Evolutionary conservation across 352 stramenopile species (phyloP), one percentile per base, ranked within the genome.

Genomic region (Poterioochromonas sp.): DNA sequence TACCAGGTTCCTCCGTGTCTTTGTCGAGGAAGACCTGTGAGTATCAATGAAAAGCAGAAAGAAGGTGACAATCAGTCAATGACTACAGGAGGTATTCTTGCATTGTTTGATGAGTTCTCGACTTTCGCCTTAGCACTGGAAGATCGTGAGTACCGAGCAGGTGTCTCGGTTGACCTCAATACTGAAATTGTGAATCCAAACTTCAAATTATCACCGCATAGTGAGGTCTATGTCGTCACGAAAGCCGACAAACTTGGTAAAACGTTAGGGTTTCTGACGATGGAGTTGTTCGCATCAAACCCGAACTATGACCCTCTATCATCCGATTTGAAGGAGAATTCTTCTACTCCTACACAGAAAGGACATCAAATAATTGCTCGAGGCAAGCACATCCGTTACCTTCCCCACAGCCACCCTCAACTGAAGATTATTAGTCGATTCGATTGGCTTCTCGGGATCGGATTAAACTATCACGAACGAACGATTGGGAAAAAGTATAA

Each of bases 31-130:
- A n/a, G n/a, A n/a, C n/a, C n/a, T n/a, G n/a, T n/a, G n/a, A n/a
- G n/a, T n/a, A n/a, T n/a, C n/a, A n/a, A n/a, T n/a, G n/a, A n/a
- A n/a, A n/a, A n/a, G n/a, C n/a, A n/a, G n/a, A n/a, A n/a, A 8
- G n/a, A 64, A 64, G 29, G 18, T 64, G 8, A 35, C 18, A 35
- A 34, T 3, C 53, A 35, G 53, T 64, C 29, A 43, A n/a, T 69
- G 41, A 43, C 60, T 26, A 43, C n/a, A 43, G 22, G 3, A 43
- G 60, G 20, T 44, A 69, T n/a, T 41, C 41, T 69, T 12, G 60
- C 60, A 44, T 22, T 69, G 5, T 69, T 69, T 69, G 60, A 69
- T 69, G 60, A 69, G 11, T 29, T 69, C 1, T 69, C 60, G 41
- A 69, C 60, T 43, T 69, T 43, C 41, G 32, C 2, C 8, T 69